Conservation (phyloP, 2,329 filamentous ascomycete species). For the Cordyceps cateniannulata region DNA sequence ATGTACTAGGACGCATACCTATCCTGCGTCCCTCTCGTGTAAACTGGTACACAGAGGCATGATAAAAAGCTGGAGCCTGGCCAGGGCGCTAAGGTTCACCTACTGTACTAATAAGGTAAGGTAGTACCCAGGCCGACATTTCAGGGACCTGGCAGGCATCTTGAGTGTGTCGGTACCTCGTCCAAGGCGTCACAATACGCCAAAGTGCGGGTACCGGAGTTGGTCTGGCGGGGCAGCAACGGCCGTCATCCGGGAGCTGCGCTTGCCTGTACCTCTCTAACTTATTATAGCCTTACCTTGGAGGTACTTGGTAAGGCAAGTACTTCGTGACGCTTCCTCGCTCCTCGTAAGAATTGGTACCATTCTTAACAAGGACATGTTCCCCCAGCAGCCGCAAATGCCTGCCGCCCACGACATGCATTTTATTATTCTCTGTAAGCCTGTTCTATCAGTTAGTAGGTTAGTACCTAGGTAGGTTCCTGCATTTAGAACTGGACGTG, state of each 20-base stretch:
- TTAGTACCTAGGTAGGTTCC: too few relatives aligned
- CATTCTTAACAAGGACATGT: too few relatives aligned
- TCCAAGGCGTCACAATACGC: neutral
- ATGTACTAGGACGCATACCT: too few relatives aligned
- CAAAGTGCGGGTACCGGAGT: neutral
- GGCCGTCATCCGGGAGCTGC: neutral
- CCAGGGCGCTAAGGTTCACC: neutral
- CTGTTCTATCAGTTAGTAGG: neutral
- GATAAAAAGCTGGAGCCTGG: neutral
- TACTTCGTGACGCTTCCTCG: too few relatives aligned
- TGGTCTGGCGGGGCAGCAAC: neutral
- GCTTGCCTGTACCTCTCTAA: too few relatives aligned
- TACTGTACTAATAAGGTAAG: neutral
- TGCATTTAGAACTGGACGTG: too few relatives aligned
- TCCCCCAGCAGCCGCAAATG: too few relatives aligned
- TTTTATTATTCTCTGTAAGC: neutral
- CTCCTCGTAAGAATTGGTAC: too few relatives aligned
- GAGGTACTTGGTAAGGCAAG: too few relatives aligned
- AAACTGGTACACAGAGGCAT: too few relatives aligned
- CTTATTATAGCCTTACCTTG: too few relatives aligned
- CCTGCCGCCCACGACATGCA: neutral
- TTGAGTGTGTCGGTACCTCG: neutral
- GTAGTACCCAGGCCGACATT: slow-evolving; percentile 1
- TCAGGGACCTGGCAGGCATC: slow-evolving; percentile 7
- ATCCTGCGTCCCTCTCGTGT: too few relatives aligned